Evolutionary conservation across 169 alveolate species (phyloP).

Genomic region (Eimeria acervulina): DNA sequence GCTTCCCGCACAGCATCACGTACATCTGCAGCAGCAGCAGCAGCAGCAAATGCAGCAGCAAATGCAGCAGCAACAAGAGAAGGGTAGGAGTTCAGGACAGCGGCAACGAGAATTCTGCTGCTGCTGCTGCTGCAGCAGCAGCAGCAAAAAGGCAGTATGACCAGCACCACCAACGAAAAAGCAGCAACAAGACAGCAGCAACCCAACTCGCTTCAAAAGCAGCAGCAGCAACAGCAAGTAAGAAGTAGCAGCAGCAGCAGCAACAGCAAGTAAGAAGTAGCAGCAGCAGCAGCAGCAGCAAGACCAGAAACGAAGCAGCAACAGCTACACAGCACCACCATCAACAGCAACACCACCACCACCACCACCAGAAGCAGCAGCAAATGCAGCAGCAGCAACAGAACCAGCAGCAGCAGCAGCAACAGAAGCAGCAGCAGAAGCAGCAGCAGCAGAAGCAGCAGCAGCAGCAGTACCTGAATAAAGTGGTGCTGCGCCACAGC

Average conservation of each 20-base stretch:
- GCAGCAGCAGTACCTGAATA: conserved; percentile 77
- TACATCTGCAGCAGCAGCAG: conserved; percentile 26
- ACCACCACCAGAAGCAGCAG: no score
- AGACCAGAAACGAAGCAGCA: not conserved
- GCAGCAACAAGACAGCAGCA: not conserved
- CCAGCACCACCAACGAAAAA: not conserved
- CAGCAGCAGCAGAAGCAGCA: conserved; percentile 16
- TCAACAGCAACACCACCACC: not conserved
- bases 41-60: conserved; percentile 45
- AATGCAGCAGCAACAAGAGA: conserved; percentile 42
- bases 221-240: no score
- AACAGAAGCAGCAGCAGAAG: not conserved
- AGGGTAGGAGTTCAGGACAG: not conserved
- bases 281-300: no score
- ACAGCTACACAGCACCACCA: not conserved
- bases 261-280: not conserved
- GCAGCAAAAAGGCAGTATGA: no score
- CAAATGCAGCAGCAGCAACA: not conserved
- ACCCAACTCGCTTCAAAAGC: no score
- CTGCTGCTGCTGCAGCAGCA: no score
- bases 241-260: no score
- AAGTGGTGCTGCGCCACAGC: conserved; percentile 90
- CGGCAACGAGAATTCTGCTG: not conserved
- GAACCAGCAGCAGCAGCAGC: conserved; percentile 1
- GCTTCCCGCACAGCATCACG: conserved; percentile 84